Conservation (phyloP, 257 asterid genomes). For the Linderniella brevidens region DNA sequence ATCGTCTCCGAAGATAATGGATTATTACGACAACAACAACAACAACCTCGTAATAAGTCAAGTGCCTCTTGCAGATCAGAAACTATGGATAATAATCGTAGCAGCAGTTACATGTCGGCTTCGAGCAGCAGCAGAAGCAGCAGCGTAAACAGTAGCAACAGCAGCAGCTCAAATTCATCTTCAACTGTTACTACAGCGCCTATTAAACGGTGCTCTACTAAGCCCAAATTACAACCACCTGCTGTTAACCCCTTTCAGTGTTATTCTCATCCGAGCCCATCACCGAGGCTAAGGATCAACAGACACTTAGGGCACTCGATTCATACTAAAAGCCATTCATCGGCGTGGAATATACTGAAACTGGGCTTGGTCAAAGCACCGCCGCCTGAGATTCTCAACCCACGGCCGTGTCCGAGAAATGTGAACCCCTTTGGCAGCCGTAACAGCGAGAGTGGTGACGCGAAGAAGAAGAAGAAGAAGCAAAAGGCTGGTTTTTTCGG, state of each 20-base stretch:
- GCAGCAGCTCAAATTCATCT: constrained; percentile 15
- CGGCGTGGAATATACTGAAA: constrained; percentile 11
- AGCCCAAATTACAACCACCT: constrained; percentile 13
- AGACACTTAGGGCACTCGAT: constrained; percentile 4
- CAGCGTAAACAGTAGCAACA: constrained; percentile 46
- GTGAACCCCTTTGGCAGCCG: too few species aligned
- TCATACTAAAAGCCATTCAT: too few species aligned
- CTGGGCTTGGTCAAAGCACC: constrained; percentile 16
- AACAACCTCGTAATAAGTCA: too few species aligned
- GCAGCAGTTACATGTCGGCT: constrained; percentile 3
- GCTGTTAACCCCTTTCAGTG: constrained; percentile 25
- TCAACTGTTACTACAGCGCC: too few species aligned
- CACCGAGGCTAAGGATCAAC: constrained; percentile 23
- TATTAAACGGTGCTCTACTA: not conserved
- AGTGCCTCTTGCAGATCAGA: constrained; percentile 33
- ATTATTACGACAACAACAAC: not conserved
- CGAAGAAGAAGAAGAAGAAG: constrained; percentile 13
- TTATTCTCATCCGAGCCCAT: constrained; percentile 85
- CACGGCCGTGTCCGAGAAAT: too few species aligned
- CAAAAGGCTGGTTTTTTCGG: constrained; percentile 13
- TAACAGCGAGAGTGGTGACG: too few species aligned
- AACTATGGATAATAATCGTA: constrained; percentile 32
- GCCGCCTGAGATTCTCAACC: constrained; percentile 13
- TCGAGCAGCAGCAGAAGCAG: constrained; percentile 53
- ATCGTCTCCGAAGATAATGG: constrained; percentile 28